phyloP scores from a whole-genome alignment of 2,329 filamentous ascomycete species.

The Xylariaceae sp. region DNA sequence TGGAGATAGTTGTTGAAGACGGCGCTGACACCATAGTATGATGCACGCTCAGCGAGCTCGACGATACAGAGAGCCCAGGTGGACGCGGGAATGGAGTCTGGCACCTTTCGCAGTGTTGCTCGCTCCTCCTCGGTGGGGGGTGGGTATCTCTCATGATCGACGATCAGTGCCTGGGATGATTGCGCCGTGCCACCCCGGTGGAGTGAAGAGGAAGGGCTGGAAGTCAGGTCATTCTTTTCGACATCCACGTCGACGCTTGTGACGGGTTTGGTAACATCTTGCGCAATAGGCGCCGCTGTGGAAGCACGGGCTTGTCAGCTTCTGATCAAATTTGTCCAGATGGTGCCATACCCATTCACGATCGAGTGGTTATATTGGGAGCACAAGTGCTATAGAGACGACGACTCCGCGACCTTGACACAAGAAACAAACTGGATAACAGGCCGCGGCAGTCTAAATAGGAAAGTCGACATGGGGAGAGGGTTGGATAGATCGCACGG shows the following conservation, averaged over 20 bases:
- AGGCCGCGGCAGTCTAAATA: no score
- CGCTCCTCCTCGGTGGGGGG: conserved; percentile 43
- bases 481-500: no score
- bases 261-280: conserved; percentile 9
- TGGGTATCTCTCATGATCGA: conserved; percentile 30
- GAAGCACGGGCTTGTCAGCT: neutral
- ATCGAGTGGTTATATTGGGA: no score
- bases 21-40: conserved; percentile 46
- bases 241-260: neutral
- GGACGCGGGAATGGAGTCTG: conserved; percentile 39
- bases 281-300: neutral
- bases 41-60: conserved; percentile 48
- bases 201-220: no score
- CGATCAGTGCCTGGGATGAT: conserved; percentile 4
- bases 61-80: conserved; percentile 46
- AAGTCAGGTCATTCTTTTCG: conserved; percentile 2
- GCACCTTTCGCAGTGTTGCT: conserved; percentile 41
- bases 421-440: no score
- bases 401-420: no score
- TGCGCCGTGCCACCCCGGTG: conserved; percentile 14
- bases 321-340: neutral
- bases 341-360: no score
- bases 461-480: no score
- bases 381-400: no score
- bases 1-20: conserved; percentile 54